Percentiles rank a stretch among this genome's conserved stretches.
Evolutionary conservation across 73 alveolate species (phyloP).

Genomic region (Effrenium voratum): DNA sequence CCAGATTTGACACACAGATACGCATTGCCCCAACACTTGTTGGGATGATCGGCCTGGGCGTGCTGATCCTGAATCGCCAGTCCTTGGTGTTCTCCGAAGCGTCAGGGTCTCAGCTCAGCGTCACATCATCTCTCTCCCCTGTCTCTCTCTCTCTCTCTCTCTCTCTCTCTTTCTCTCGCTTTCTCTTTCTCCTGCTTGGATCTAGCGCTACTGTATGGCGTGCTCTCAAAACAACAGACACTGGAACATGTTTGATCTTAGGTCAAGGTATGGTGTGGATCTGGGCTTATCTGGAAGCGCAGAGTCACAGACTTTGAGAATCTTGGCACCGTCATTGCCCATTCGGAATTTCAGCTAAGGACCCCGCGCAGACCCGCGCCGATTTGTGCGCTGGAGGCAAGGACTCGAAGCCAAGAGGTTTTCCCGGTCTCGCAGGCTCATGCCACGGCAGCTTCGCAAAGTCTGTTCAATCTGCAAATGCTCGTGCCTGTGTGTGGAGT

Average conservation of each 20-base stretch:
- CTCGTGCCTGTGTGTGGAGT: too few relatives aligned
- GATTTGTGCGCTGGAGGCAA: slow-evolving; percentile 81
- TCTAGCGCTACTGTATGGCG: too few relatives aligned
- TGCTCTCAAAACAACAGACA: too few relatives aligned
- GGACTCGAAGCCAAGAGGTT: background rate
- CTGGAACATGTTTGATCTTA: too few relatives aligned
- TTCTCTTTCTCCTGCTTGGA: background rate
- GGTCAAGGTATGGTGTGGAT: slow-evolving; percentile 74
- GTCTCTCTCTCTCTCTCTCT: background rate
- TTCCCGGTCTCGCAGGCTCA: background rate
- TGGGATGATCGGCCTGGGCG: slow-evolving; percentile 64
- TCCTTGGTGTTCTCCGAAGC: slow-evolving; percentile 65
- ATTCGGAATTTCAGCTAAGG: background rate
- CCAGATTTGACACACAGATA: slow-evolving; percentile 52
- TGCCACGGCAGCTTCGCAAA: too few relatives aligned
- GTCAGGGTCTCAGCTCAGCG: background rate
- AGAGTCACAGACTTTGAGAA: background rate
- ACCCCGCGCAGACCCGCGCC: slow-evolving; percentile 77
- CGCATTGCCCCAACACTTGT: slow-evolving; percentile 48
- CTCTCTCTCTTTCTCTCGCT: background rate
- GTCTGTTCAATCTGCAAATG: too few relatives aligned
- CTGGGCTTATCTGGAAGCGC: background rate
- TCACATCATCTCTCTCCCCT: background rate
- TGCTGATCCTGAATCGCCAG: slow-evolving; percentile 67
- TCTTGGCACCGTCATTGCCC: background rate